These are phyloP conservation scores for Apiotrichum laibachii DNA, from an alignment of 1,284 basidiomycete species.

Conservation along the genomic window DNA sequence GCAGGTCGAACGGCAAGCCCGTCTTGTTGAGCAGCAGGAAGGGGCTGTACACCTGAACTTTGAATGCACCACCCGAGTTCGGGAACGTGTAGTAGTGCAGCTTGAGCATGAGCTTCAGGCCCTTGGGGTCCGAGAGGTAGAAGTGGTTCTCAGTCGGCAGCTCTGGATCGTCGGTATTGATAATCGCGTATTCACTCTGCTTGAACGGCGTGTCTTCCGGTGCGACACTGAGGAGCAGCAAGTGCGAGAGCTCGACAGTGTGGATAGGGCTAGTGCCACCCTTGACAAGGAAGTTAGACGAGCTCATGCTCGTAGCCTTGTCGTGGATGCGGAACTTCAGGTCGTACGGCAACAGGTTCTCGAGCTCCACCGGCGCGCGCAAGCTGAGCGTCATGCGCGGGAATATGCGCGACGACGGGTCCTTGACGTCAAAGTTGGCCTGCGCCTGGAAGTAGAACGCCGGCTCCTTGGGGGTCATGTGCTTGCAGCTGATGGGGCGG, in stretches of 20 bases:
- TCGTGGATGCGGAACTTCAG: constrained; percentile 95
- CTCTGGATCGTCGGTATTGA: constrained; percentile 88
- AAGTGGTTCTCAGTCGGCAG: constrained; percentile 46
- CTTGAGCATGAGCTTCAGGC: constrained; percentile 75
- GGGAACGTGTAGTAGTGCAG: constrained; percentile 86
- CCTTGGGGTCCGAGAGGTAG: constrained; percentile 68
- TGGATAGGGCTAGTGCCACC: constrained; percentile 97
- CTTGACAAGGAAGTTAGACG: constrained; percentile 82
- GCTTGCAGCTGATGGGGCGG: constrained; percentile 81
- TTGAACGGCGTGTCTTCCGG: constrained; percentile 91
- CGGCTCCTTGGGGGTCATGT: constrained; percentile 76
- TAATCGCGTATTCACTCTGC: constrained; percentile 97
- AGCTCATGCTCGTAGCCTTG: constrained; percentile 82
- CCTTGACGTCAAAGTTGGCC: constrained; percentile 73
- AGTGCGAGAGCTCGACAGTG: constrained; percentile 89
- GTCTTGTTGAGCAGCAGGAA: constrained; percentile 95
- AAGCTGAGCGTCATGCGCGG: constrained; percentile 82
- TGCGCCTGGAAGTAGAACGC: constrained; percentile 95
- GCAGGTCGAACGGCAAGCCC: constrained; percentile 75
- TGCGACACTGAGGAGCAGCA: constrained; percentile 86
- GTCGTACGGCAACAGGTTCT: constrained; percentile 95
- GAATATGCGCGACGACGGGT: constrained; percentile 66
- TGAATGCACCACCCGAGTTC: constrained; percentile 95
- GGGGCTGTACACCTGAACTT: constrained; percentile 92
- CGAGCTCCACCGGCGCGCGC: constrained; percentile 92